Evolutionary conservation across 345 rosid species (phyloP).

Genomic region (Trapa bicornis): DNA sequence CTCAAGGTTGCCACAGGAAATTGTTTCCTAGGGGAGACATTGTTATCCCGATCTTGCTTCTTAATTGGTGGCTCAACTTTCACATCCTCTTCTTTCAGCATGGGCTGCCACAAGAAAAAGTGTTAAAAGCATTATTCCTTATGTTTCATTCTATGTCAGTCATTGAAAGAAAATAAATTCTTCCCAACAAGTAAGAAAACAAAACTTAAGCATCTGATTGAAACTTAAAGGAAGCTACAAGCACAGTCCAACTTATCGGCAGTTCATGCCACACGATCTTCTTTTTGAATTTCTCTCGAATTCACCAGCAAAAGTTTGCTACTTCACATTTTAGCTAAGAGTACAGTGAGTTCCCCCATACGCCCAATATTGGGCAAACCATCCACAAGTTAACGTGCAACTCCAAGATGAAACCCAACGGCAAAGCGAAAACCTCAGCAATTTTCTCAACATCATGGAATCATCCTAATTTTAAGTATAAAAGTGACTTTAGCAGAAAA

Average conservation of each 20-base stretch:
- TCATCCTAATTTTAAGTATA: not conserved
- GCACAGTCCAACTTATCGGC: not conserved
- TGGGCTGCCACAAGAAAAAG: not conserved
- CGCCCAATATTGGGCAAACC: not conserved
- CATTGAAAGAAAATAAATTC: not conserved
- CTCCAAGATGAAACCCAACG: not conserved
- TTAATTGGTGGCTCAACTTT: not conserved
- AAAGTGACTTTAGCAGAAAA: not conserved
- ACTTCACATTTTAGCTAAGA: not conserved
- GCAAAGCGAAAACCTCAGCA: not conserved
- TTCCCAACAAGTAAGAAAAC: not conserved
- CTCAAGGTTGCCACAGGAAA: slow-evolving; percentile 6
- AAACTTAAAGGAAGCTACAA: not conserved
- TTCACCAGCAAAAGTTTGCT: not conserved
- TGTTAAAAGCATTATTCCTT: not conserved
- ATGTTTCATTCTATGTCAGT: not conserved
- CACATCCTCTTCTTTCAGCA: not conserved
- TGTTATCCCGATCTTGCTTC: not conserved
- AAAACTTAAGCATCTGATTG: not conserved
- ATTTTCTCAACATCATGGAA: not conserved
- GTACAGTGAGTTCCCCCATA: not conserved
- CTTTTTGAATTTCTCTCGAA: not conserved
- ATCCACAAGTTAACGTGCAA: not conserved
- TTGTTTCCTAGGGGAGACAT: not conserved
- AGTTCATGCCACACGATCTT: not conserved